Evolutionary conservation across 2,329 filamentous ascomycete genomes (phyloP).

Genomic region (Keithomyces neogunnii): DNA sequence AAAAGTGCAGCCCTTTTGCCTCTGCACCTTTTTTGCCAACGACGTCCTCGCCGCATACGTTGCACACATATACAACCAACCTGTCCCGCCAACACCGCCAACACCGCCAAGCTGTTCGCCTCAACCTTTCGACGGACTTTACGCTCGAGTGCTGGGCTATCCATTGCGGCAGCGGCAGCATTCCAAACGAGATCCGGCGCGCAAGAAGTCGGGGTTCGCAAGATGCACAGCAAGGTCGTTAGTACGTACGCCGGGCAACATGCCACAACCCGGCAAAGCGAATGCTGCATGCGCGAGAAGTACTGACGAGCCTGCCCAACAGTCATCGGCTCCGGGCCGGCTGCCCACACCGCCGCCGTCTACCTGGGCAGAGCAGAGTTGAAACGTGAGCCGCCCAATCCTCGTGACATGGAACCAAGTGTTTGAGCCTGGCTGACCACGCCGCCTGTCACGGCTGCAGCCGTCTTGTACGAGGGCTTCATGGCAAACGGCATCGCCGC

Average conservation of each 20-base stretch:
- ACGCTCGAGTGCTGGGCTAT: constrained; percentile 65
- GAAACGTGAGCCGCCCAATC: constrained; percentile 50
- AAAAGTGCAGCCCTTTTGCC: too few species aligned
- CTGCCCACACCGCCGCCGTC: constrained; percentile 93
- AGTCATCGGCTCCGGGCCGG: constrained; percentile 90
- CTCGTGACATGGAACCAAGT: not conserved
- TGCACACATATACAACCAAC: not conserved
- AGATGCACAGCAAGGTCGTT: constrained; percentile 90
- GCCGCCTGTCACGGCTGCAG: constrained; percentile 22
- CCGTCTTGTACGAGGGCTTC: constrained; percentile 95
- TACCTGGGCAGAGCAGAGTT: constrained; percentile 93
- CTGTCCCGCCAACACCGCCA: constrained; percentile 18
- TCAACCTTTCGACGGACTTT: constrained; percentile 69
- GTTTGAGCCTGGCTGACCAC: too few species aligned
- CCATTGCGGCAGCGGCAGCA: constrained; percentile 59
- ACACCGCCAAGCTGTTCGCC: constrained; percentile 81
- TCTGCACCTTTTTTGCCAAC: too few species aligned
- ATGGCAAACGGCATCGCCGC: constrained; percentile 94
- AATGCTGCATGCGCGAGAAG: not conserved
- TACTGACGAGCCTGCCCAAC: not conserved
- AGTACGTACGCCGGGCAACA: constrained; percentile 46
- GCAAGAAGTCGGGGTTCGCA: constrained; percentile 31
- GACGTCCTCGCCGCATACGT: not conserved
- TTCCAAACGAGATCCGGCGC: constrained; percentile 35
- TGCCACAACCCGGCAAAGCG: not conserved